Evolutionary conservation across 495 filamentous ascomycete genomes (phyloP), one percentile per base, ranked within the genome.

Genomic region (Tuber indicum): DNA sequence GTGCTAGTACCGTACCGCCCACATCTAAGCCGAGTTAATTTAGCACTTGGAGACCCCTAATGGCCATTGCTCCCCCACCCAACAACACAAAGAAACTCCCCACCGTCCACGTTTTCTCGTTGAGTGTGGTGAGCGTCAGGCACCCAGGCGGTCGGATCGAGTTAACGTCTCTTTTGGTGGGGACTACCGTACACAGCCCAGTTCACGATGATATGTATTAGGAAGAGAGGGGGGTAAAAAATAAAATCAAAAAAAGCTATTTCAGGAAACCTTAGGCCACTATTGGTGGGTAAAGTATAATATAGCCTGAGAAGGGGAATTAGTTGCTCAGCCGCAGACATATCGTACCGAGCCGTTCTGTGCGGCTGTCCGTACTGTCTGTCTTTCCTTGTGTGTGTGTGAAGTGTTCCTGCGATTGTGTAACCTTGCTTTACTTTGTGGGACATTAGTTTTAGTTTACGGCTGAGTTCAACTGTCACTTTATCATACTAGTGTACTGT

Each of bases 331-430:
- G 58, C 58, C 58, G 58, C 58, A 66, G 58, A 12, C 32, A 17
- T 17, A 66, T 32, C 3, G 26, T 36, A 16, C 12, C 36, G 58
- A 17, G 26, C 58, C 58, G 45, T 19, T 47, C 16, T 19, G 58
- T 32, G 32, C 12, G 58, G 58, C 14, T 66, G 58, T 66, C 52
- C 0, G 14, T 62, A 41, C 3, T 66, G 26, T 66, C 58, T 66
- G 26, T 66, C 58, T 66, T 66, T 62, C 52, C n/a, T 36, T 36
- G 58, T 1, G 26, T 32, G 26, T 32, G n/a, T 32, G 58, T 7
- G 26, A 62, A 62, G 58, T 66, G 58, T 66, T 66, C 58, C 58
- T 66, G 58, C 58, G 58, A 26, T 12, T 36, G 58, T 66, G 58
- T 36, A 32, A 66, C 58, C 58, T 36, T 66, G 12, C 58, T 26